Conservation (phyloP, 257 asterid species). For the Solanum gracilifrons region DNA sequence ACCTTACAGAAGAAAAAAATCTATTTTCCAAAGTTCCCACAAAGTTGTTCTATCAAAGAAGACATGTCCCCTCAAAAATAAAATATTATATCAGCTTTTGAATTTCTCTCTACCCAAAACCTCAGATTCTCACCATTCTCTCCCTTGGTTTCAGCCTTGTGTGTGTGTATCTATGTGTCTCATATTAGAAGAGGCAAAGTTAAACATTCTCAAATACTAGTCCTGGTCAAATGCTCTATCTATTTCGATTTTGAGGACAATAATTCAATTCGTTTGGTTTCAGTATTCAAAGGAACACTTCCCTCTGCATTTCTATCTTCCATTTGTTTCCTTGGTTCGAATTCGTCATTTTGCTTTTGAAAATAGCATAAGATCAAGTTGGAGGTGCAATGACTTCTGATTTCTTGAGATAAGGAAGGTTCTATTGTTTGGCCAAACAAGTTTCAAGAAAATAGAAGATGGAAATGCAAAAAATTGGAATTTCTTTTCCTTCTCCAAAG, state of each 20-base stretch:
- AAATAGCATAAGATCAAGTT: not conserved
- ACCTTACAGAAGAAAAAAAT: not conserved
- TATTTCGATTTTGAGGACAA: not conserved
- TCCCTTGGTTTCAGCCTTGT: not conserved
- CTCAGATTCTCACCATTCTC: not conserved
- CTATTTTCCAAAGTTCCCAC: not conserved
- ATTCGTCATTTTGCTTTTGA: not conserved
- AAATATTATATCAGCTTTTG: not conserved
- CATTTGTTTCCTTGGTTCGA: not conserved
- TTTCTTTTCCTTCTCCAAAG: not conserved
- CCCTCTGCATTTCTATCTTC: not conserved
- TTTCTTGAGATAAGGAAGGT: not conserved
- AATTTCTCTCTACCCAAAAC: not conserved
- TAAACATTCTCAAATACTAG: not conserved
- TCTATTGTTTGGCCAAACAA: not conserved
- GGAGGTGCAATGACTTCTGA: not conserved
- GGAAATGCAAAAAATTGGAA: not conserved
- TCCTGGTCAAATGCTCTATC: not conserved
- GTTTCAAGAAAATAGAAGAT: not conserved
- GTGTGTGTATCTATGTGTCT: not conserved
- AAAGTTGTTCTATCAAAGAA: not conserved
- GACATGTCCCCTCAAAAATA: not conserved
- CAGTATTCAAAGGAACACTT: not conserved
- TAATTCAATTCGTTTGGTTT: not conserved
- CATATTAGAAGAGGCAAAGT: not conserved